Base-by-base conservation (phyloP, 345 rosid species). In the Eutrema yunnanense region DNA sequence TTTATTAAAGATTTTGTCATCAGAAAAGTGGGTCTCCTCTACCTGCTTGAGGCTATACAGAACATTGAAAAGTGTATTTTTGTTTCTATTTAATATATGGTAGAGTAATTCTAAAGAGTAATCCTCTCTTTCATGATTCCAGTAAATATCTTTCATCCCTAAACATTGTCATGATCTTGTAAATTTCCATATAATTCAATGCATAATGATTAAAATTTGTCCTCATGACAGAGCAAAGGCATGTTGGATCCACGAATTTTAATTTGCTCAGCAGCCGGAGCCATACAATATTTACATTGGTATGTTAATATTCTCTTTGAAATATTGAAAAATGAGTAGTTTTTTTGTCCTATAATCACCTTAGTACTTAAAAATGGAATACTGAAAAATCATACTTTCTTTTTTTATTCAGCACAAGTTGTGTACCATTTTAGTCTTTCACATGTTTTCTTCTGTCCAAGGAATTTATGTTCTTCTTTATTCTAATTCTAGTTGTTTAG, bases 231-330 rank as follows among this genome's bases (percentile, higher is more conserved):
- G 99, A 96, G 82, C 99, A 96, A 81, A 87, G 99, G 42, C 99
- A 96, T 69, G 94, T 96, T 79, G 98, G 99, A 44, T 96, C 99
- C 62, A 96, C 99, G 63, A 96, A 87, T 75, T 96, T 92, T 82
- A 96, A 96, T 84, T 74, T 96, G 75, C 94, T 84, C 44, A 96
- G 99, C 92, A 96, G 99, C 87, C 81, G 99, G 79, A 92, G 99
- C 84, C 99, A 96, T 82, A 92, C 99, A 58, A 90, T 96, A 79
- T 96, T 96, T 79, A 96, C 98, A n/a, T 82, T 96, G 96, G 99
- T 96, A 92, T 66, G 55, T 79, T 9, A 54, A 33, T 70, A 60
- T 26, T 70, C 73, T 67, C 50, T 27, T 33, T 12, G n/a, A 71
- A 73, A 34, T 57, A 59, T 32, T 22, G 22, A 40, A 62, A 60